phyloP scores from a whole-genome alignment of 371 early-diverging fungal species.

The Apophysomyces trapeziformis region DNA sequence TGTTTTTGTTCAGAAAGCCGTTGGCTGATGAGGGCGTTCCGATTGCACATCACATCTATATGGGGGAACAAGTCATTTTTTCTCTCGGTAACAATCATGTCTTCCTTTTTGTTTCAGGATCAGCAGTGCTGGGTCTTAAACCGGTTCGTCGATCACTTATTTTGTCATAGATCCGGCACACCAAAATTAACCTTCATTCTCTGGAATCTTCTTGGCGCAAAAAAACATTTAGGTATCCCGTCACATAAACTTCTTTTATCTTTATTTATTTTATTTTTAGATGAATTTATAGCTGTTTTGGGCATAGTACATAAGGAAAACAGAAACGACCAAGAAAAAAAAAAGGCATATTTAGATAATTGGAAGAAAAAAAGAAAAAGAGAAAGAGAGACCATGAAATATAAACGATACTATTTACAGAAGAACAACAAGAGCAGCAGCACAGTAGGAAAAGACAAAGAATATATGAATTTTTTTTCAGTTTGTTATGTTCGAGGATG shows the following conservation, averaged over 20 bases:
- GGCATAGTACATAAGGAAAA: slow-evolving; percentile 11
- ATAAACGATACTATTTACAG: slow-evolving; percentile 4
- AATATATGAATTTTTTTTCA: slow-evolving; percentile 13
- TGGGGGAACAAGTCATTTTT: neutral
- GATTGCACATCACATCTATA: neutral
- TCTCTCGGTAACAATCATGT: no score
- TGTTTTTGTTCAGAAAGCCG: no score
- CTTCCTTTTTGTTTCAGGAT: slow-evolving; percentile 2
- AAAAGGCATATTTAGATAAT: neutral
- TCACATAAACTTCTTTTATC: neutral
- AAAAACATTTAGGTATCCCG: neutral
- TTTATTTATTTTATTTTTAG: slow-evolving; percentile 6
- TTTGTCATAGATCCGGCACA: slow-evolving; percentile 4
- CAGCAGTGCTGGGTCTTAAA: slow-evolving; percentile 7
- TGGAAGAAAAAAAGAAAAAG: neutral
- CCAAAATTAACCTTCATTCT: neutral
- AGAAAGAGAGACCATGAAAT: no score
- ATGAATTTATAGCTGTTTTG: neutral
- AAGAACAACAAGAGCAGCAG: neutral
- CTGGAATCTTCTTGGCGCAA: neutral
- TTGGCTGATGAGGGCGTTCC: no score
- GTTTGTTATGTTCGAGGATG: slow-evolving; percentile 4
- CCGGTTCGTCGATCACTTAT: slow-evolving; percentile 7
- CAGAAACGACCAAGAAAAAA: no score
- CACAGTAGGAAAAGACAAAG: neutral